These are phyloP conservation scores for Colletotrichum incanum DNA, from an alignment of 2,329 filamentous ascomycete genomes.

Conservation along the genomic window DNA sequence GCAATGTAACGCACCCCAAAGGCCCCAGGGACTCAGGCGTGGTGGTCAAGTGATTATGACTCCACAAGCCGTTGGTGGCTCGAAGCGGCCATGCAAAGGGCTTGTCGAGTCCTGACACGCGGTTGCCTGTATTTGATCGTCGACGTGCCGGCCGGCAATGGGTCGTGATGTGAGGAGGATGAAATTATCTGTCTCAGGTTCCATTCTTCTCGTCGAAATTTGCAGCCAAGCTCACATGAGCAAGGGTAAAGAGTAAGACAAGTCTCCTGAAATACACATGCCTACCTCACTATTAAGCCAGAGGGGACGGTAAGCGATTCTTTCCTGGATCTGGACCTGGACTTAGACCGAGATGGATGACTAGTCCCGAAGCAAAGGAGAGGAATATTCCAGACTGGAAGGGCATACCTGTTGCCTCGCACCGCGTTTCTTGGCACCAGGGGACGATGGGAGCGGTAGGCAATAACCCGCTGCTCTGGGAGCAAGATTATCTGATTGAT, in stretches of 20 bases:
- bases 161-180: conserved; percentile 6
- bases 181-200: conserved; percentile 30
- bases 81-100: conserved; percentile 1
- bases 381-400: neutral
- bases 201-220: neutral
- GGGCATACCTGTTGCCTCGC: neutral
- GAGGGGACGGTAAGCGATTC: neutral
- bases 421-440: conserved; percentile 7
- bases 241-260: neutral
- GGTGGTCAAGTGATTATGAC: neutral
- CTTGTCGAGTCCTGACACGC: conserved; percentile 19
- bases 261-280: neutral
- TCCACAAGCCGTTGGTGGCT: neutral
- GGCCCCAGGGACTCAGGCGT: neutral
- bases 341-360: conserved; percentile 13
- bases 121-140: conserved; percentile 6
- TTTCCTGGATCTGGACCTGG: neutral
- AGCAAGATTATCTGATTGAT: conserved; percentile 39
- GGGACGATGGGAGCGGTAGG: neutral
- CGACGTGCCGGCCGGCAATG: conserved; percentile 9
- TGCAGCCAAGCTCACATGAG: no score
- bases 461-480: neutral
- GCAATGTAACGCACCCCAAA: neutral
- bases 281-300: neutral
- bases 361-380: neutral